Evolutionary conservation across 2,329 filamentous ascomycete genomes (phyloP), one percentile per base, ranked within the genome.

Genomic region (Botrytis fragariae): DNA sequence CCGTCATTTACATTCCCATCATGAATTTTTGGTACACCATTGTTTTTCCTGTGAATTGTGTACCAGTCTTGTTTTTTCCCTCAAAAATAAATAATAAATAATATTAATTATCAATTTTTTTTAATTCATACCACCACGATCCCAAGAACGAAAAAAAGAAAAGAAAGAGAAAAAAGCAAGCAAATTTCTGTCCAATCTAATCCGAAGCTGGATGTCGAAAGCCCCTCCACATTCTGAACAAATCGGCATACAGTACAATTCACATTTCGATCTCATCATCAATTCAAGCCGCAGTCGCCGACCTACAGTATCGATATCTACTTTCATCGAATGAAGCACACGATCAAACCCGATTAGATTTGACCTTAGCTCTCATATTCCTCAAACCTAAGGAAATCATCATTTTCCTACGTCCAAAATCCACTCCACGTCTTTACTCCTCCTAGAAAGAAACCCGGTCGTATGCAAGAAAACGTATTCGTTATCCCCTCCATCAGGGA

Each of bases 151-250:
- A 10, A 60, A 60, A 44, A 35, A 39, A 42, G 32, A 61, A 61
- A 57, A 37, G 35, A n/a, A 39, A 18, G 29, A 25, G 22, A 35
- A 69, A 69, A 69, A 59, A 69, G n/a, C 22, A 71, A 63, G 45
- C n/a, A 45, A 45, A n/a, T 14, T 29, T 44, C 37, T 16, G 37
- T 60, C 37, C 25, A 64, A 45, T 60, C 35, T 25, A 62, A 44
- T 37, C 68, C 29, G 6, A 71, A 71, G 68, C 42, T 60, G 57
- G 29, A 20, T 60, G 48, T 60, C 45, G 29, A 68, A 68, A 54
- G 45, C 64, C 51, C 65, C 69, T 71, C 69, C 69, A 71, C 69
- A 71, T 71, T 71, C 67, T 61, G 54, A 45, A 44, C 25, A 61
- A 44, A 35, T 61, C 37, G 51, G 67, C 54, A 69, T 51, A 65